Percentiles rank a stretch among this genome's conserved stretches.
phyloP scores from a whole-genome alignment of 768 basidiomycete species.

The Dentipellis fragilis region DNA sequence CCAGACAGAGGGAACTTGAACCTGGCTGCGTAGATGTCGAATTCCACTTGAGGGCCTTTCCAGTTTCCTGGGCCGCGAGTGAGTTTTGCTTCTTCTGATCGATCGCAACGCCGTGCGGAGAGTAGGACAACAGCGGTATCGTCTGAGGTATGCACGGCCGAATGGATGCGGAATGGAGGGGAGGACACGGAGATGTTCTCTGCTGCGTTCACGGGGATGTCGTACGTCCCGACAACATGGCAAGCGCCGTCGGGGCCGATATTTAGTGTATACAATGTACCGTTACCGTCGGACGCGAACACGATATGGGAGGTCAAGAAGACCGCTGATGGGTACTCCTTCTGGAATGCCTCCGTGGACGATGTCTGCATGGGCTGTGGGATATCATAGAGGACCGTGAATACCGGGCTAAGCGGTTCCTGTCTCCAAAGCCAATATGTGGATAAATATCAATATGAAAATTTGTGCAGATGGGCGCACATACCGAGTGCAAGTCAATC shows the following conservation, averaged over 20 bases:
- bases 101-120: constrained; percentile 42
- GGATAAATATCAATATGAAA: no score
- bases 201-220: constrained; percentile 23
- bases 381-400: constrained; percentile 38
- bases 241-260: constrained; percentile 26
- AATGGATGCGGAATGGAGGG: constrained; percentile 37
- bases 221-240: constrained; percentile 41
- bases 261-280: constrained; percentile 52
- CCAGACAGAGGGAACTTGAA: constrained; percentile 34
- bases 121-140: constrained; percentile 36
- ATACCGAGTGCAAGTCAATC: constrained; percentile 49
- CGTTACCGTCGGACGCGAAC: constrained; percentile 62
- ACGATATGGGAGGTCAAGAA: constrained; percentile 41
- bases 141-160: constrained; percentile 27
- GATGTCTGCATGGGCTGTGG: constrained; percentile 40
- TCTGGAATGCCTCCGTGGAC: constrained; percentile 30
- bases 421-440: no score
- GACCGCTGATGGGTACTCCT: constrained; percentile 67
- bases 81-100: neutral
- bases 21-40: constrained; percentile 57
- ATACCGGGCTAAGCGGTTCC: no score
- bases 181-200: constrained; percentile 17
- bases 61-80: neutral
- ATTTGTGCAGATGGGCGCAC: constrained; percentile 15
- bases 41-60: constrained; percentile 29